Evolutionary conservation across 441 rosid species (phyloP).

Genomic region (Euphorbia celastroides): DNA sequence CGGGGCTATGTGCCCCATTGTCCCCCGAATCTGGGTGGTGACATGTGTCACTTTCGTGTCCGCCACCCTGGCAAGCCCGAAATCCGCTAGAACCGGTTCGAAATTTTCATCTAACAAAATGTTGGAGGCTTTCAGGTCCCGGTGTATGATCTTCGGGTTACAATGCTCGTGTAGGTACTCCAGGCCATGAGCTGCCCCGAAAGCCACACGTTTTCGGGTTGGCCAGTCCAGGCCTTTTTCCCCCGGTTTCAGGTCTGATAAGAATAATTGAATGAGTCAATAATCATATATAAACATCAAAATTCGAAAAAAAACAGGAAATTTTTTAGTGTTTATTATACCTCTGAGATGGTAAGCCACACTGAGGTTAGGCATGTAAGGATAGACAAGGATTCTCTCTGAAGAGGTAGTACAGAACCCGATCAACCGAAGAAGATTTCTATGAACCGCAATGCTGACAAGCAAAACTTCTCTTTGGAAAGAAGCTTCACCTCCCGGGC

Average conservation of each 20-base stretch:
- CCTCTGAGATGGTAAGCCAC: conserved; percentile 53
- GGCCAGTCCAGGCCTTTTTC: conserved; percentile 50
- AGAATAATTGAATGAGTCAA: neutral
- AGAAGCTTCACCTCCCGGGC: conserved; percentile 54
- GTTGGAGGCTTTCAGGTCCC: conserved; percentile 56
- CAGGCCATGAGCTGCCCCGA: conserved; percentile 50
- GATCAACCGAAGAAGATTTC: conserved; percentile 48
- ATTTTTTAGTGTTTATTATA: conserved; percentile 10
- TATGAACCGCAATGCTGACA: conserved; percentile 51
- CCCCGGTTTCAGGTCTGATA: conserved; percentile 43
- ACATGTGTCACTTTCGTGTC: conserved; percentile 43
- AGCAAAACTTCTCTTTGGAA: conserved; percentile 47
- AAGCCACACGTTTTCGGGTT: conserved; percentile 37
- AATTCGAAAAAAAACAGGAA: too few relatives aligned
- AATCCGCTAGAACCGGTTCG: conserved; percentile 53
- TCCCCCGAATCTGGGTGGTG: conserved; percentile 56
- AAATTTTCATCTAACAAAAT: conserved; percentile 46
- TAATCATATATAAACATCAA: neutral
- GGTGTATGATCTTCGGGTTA: conserved; percentile 52
- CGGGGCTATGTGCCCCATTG: conserved; percentile 61
- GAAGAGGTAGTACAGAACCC: conserved; percentile 44
- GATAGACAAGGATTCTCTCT: conserved; percentile 54
- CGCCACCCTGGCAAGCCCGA: conserved; percentile 44
- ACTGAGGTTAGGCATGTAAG: conserved; percentile 56
- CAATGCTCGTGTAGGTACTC: conserved; percentile 53